Evolutionary conservation across 768 basidiomycete species (phyloP).

Genomic region (Lyophyllum atratum): DNA sequence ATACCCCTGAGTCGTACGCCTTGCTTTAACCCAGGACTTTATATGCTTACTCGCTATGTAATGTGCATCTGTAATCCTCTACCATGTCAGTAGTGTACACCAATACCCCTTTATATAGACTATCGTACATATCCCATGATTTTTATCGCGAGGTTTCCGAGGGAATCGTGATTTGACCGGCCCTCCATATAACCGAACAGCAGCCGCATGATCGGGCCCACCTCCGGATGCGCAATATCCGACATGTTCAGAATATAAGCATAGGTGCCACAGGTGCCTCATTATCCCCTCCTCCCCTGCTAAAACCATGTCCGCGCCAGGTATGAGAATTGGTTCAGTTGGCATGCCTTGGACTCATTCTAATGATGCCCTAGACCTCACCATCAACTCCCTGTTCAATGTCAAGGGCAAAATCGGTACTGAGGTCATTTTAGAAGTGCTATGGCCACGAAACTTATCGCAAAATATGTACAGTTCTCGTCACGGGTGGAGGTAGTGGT

Average conservation of each 20-base stretch:
- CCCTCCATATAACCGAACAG: constrained; percentile 15
- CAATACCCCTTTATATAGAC: not conserved
- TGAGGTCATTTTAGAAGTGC: not conserved
- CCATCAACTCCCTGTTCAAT: constrained; percentile 56
- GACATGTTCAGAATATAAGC: constrained; percentile 9
- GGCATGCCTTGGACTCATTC: no score
- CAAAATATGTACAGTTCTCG: constrained; percentile 52
- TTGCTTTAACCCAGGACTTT: not conserved
- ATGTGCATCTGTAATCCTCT: not conserved
- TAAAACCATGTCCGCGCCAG: constrained; percentile 22
- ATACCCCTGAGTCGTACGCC: not conserved
- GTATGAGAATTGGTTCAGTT: constrained; percentile 6
- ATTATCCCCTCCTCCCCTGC: not conserved
- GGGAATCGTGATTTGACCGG: constrained; percentile 3
- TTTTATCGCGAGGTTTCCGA: constrained; percentile 1
- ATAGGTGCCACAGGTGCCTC: not conserved
- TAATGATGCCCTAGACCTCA: constrained; percentile 55
- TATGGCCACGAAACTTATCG: not conserved
- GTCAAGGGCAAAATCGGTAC: constrained; percentile 73
- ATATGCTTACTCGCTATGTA: not conserved
- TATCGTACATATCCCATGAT: not conserved
- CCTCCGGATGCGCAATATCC: constrained; percentile 5
- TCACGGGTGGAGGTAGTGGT: constrained; percentile 84
- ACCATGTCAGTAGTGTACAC: not conserved
- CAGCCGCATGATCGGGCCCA: constrained; percentile 8